Evolutionary conservation across 1,284 basidiomycete genomes (phyloP), one percentile per base, ranked within the genome.

Genomic region (Neolentinus lepideus): DNA sequence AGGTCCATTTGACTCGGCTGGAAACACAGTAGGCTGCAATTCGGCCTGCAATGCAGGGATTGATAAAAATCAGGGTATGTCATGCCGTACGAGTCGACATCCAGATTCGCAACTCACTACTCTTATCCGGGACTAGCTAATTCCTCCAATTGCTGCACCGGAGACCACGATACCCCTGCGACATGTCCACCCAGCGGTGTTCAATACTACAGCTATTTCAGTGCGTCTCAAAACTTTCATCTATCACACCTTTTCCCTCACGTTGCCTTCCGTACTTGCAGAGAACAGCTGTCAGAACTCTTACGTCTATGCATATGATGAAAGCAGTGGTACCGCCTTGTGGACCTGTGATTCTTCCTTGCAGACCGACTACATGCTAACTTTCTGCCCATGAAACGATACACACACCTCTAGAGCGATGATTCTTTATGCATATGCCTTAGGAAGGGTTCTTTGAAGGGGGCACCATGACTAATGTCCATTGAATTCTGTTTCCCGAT

Each of bases 21-120:
- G 72, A 3, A 60, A 63, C 58, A 62, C 67, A 6, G 66, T 71
- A 8, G 73, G 71, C 4, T 74, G 73, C 64, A 67, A 56, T 55
- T 57, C 54, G 24, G 61, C 60, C n/a, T 64, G 62, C 51, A 43
- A 29, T 19, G 61, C 61, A 24, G 53, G 56, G 12, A 52, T 60
- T 19, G 56, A 56, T n/a, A 38, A 56, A 2, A 55, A 61, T 46
- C 56, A 54, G 11, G 54, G 59, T 57, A 31, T n/a, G n/a, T n/a
- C n/a, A n/a, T n/a, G n/a, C n/a, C n/a, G n/a, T n/a, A n/a, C n/a
- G n/a, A n/a, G n/a, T n/a, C n/a, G n/a, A n/a, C n/a, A n/a, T n/a
- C n/a, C n/a, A n/a, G n/a, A n/a, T n/a, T n/a, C n/a, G n/a, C n/a
- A n/a, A n/a, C n/a, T n/a, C n/a, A n/a, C n/a, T n/a, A n/a, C n/a